Evolutionary conservation across 768 basidiomycete genomes (phyloP), one percentile per base, ranked within the genome.

Genomic region (Termitomyces sp.): DNA sequence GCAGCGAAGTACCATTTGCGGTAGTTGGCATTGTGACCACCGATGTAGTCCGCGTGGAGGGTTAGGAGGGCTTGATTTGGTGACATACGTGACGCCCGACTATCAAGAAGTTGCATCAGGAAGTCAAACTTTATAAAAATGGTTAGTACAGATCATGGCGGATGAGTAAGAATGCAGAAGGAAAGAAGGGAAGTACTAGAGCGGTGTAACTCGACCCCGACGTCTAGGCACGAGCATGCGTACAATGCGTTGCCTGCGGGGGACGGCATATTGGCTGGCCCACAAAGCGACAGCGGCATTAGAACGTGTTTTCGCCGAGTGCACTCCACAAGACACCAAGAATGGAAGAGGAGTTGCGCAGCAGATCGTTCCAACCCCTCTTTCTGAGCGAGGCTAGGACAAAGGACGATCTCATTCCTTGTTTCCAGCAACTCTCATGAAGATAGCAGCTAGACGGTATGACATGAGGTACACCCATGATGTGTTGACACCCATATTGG

Each of bases 1-100:
- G 96, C 94, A 27, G 96, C 97, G 70, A 98, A 99, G 75, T 99
- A 99, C 97, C 97, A 98, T 75, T 98, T 98, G 57, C 97, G 91
- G 74, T 98, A 98, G 76, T 98, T 98, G 47, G 97, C 93, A 64
- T 98, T 89, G 70, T 96, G 91, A 3, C 97, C 97, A 20, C 97
- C 97, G 63, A 99, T 98, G 71, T 98, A 99, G 70, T 98, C 97
- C 54, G 96, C 97, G 64, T 99, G 97, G 2, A 99, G 81, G 0
- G 95, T 98, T 52, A 97, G 78, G 22, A 98, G 76, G 0, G 97
- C 97, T 67, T 96, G 93, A 66, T 93, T 90, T 10, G 97, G 95
- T 0, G 93, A 87, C 96, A 98, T 98, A 41, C 97, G 85, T 3
- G 95, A 98, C 3, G 96, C 91, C 56, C 97, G 85, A 65, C 93